These are phyloP conservation scores for Porpolomopsis calyptriformis DNA, from an alignment of 768 basidiomycete species.

Conservation along the genomic window DNA sequence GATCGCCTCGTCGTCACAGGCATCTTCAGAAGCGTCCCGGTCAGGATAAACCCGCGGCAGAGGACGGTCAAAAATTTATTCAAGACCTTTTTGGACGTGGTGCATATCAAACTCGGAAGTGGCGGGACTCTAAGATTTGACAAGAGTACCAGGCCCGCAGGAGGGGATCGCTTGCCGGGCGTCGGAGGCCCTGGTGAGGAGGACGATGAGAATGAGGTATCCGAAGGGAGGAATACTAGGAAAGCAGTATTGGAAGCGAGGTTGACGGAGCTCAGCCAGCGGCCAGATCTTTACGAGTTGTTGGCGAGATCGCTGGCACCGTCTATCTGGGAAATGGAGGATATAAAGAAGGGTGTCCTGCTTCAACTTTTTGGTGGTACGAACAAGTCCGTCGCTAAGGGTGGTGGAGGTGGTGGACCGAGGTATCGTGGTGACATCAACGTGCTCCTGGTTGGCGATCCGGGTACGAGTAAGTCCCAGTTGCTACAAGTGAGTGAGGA, in stretches of 20 bases:
- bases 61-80: slow-evolving; percentile 89
- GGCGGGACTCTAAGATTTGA: slow-evolving; percentile 69
- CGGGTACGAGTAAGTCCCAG: slow-evolving; percentile 94
- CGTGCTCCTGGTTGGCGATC: slow-evolving; percentile 92
- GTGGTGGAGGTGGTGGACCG: slow-evolving; percentile 92
- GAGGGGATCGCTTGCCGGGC: slow-evolving; percentile 58
- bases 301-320: slow-evolving; percentile 83
- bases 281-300: slow-evolving; percentile 78
- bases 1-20: slow-evolving; percentile 86
- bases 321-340: slow-evolving; percentile 96
- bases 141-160: slow-evolving; percentile 60
- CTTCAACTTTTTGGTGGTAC: slow-evolving; percentile 96
- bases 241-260: slow-evolving; percentile 72
- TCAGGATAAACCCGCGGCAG: slow-evolving; percentile 89
- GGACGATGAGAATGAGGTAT: slow-evolving; percentile 49
- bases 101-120: slow-evolving; percentile 75
- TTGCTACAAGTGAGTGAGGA: slow-evolving; percentile 62
- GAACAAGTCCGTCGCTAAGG: slow-evolving; percentile 87
- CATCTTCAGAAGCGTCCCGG: slow-evolving; percentile 90
- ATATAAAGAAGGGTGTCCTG: slow-evolving; percentile 97
- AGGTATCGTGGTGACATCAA: slow-evolving; percentile 98
- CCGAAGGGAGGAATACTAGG: slow-evolving; percentile 33
- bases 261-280: slow-evolving; percentile 58
- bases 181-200: slow-evolving; percentile 58
- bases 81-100: slow-evolving; percentile 95